Conservation (phyloP, 164 flowering plant genomes). For the Cinnamomum micranthum region DNA sequence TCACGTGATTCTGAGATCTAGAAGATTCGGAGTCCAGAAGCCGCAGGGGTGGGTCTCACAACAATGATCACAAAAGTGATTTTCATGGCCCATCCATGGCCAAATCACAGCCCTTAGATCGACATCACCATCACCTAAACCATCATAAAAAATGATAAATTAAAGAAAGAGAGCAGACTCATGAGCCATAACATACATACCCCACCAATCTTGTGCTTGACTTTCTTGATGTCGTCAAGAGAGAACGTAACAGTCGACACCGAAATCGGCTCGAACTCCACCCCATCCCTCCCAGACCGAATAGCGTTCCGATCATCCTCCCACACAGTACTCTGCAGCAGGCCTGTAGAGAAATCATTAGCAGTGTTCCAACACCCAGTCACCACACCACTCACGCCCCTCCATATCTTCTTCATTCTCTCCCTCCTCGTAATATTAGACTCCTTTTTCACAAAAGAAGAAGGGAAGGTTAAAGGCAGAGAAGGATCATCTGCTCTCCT, state of each 20-base stretch:
- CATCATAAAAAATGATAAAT: too few species aligned
- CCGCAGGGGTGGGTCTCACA: too few species aligned
- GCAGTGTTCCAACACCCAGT: conserved; percentile 17
- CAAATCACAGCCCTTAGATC: too few species aligned
- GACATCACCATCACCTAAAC: too few species aligned
- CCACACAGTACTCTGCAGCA: conserved; percentile 32
- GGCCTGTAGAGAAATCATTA: conserved; percentile 34
- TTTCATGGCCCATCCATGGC: too few species aligned
- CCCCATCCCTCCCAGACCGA: conserved; percentile 29
- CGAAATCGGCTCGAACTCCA: conserved; percentile 32
- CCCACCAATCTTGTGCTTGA: conserved; percentile 42
- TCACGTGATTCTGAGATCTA: too few species aligned
- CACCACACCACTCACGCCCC: background rate
- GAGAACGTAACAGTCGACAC: conserved; percentile 36
- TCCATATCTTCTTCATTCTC: background rate
- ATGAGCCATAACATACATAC: conserved; percentile 22
- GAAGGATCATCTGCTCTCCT: conserved; percentile 53
- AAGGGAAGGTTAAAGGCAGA: conserved; percentile 47
- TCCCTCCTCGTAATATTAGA: background rate
- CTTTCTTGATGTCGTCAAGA: conserved; percentile 39
- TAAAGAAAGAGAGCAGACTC: too few species aligned
- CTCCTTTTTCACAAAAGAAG: background rate
- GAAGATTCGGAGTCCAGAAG: too few species aligned
- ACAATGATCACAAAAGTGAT: too few species aligned
- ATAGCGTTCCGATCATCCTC: conserved; percentile 45